Evolutionary conservation across 352 stramenopile species (phyloP).

Genomic region (Hyaloperonospora arabidopsidis): DNA sequence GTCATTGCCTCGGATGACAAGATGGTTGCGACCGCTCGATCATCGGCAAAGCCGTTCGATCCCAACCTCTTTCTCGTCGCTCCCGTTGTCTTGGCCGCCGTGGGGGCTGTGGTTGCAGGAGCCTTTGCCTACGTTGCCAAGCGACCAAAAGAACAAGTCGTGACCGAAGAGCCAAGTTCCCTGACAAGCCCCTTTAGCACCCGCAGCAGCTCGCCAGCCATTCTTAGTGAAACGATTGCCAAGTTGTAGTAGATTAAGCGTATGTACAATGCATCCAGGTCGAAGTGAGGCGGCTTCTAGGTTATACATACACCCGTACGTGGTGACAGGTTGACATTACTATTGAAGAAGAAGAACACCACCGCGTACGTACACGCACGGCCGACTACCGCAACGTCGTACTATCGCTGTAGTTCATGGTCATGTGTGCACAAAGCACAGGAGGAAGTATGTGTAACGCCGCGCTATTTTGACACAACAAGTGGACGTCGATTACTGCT

Average conservation of each 20-base stretch:
- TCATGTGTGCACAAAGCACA: neutral
- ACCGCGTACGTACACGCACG: too few species aligned
- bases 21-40: slow-evolving; percentile 9
- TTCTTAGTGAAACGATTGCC: slow-evolving; percentile 13
- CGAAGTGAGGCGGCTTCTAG: neutral
- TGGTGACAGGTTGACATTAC: too few species aligned
- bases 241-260: slow-evolving; percentile 14
- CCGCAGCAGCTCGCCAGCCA: slow-evolving; percentile 14
- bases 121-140: slow-evolving; percentile 11
- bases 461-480: neutral
- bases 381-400: neutral
- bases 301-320: too few species aligned
- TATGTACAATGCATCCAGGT: neutral
- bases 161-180: slow-evolving; percentile 6
- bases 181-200: slow-evolving; percentile 12
- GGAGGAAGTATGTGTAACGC: neutral
- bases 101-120: slow-evolving; percentile 8
- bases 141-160: slow-evolving; percentile 10
- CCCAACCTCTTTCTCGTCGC: slow-evolving; percentile 17
- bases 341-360: too few species aligned
- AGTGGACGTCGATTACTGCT: neutral
- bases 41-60: neutral
- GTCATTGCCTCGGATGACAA: slow-evolving; percentile 6
- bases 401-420: neutral
- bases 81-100: slow-evolving; percentile 8